phyloP scores from a whole-genome alignment of 192 early-diverging fungal genomes.

The Backusella morwellensis region DNA sequence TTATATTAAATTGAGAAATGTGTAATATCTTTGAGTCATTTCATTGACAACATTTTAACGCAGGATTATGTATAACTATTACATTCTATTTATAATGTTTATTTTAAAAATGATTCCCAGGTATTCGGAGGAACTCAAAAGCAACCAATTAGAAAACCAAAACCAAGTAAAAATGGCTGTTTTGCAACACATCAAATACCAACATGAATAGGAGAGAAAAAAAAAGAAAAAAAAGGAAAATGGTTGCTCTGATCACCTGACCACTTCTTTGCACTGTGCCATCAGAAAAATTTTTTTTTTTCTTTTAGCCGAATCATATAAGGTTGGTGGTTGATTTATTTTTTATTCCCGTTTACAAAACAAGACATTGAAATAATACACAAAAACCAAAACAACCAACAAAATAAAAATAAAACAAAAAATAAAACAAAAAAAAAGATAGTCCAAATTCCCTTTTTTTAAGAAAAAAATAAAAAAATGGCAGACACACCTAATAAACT shows the following conservation, averaged over 20 bases:
- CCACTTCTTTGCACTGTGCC: no score
- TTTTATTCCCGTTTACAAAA: neutral
- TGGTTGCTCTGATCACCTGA: neutral
- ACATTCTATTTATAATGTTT: no score
- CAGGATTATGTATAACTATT: no score
- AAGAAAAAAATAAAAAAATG: conserved; percentile 2
- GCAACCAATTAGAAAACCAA: neutral
- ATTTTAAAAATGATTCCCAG: neutral
- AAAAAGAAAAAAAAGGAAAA: neutral
- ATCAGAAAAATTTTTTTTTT: neutral
- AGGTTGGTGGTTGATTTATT: neutral
- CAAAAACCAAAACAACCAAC: neutral
- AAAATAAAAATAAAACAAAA: neutral
- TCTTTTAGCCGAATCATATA: neutral
- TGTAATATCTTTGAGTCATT: no score
- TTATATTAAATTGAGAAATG: no score
- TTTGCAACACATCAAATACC: no score
- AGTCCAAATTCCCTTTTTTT: conserved; percentile 4
- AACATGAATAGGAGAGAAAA: neutral
- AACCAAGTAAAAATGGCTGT: no score
- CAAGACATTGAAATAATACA: neutral
- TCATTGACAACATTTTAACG: neutral
- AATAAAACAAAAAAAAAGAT: neutral
- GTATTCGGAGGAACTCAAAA: neutral
- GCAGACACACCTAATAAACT: conserved; percentile 11